phyloP scores from a whole-genome alignment of 2,329 filamentous ascomycete genomes.

The Allantophomopsis lycopodina region DNA sequence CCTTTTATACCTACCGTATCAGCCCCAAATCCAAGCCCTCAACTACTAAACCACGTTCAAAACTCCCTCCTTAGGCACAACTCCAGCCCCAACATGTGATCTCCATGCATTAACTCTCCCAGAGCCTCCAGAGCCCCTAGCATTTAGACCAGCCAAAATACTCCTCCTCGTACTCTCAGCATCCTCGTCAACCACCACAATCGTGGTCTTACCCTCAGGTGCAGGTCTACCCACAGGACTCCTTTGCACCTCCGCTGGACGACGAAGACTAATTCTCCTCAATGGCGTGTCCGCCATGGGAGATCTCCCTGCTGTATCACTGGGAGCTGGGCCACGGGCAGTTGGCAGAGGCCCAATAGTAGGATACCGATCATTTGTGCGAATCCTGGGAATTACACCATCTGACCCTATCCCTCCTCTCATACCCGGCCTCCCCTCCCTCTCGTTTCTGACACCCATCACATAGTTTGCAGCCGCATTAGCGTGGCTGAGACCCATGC shows the following conservation, averaged over 20 bases:
- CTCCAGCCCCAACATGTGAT: slow-evolving; percentile 13
- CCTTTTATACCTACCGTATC: too few species aligned
- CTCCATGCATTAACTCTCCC: slow-evolving; percentile 17
- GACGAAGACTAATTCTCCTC: slow-evolving; percentile 10
- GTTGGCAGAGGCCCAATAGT: slow-evolving; percentile 6
- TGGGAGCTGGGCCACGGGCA: slow-evolving; percentile 7
- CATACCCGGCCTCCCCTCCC: background rate
- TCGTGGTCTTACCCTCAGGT: background rate
- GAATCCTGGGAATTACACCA: background rate
- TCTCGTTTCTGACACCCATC: slow-evolving; percentile 8
- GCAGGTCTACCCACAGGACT: too few species aligned
- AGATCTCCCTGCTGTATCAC: slow-evolving; percentile 9
- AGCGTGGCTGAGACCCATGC: slow-evolving; percentile 17
- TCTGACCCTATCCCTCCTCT: too few species aligned
- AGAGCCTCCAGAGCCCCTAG: slow-evolving; percentile 4
- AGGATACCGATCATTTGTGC: background rate
- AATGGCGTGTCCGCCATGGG: slow-evolving; percentile 12
- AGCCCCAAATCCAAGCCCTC: too few species aligned
- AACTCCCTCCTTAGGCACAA: slow-evolving; percentile 14
- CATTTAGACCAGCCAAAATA: slow-evolving; percentile 15
- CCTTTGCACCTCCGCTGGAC: slow-evolving; percentile 6
- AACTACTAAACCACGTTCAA: slow-evolving; percentile 2
- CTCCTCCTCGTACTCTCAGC: slow-evolving; percentile 3
- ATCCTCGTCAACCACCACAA: background rate
- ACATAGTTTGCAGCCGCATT: slow-evolving; percentile 18